Conservation (phyloP, 495 filamentous ascomycete species). For the Xylaria cubensis region DNA sequence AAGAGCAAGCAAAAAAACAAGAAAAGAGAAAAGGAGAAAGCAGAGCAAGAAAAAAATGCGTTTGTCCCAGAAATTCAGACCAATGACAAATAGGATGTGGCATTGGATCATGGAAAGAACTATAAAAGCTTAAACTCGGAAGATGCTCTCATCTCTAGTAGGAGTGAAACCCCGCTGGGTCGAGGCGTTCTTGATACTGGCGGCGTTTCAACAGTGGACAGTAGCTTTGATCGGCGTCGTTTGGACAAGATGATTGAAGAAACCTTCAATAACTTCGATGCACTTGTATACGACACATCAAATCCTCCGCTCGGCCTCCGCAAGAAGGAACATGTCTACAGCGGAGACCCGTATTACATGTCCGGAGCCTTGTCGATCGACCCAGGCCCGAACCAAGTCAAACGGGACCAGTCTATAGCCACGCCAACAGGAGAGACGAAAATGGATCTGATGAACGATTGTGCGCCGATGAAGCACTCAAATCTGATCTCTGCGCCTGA, state of each 20-base stretch:
- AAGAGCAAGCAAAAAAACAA: background rate
- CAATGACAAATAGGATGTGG: constrained; percentile 31
- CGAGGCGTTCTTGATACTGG: background rate
- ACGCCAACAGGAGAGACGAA: background rate
- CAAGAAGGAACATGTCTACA: background rate
- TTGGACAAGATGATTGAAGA: constrained; percentile 26
- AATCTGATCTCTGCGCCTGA: background rate
- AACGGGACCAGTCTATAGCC: background rate
- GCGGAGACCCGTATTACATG: constrained; percentile 1
- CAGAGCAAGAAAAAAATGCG: constrained; percentile 1
- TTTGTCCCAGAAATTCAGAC: background rate
- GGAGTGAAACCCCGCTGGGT: background rate
- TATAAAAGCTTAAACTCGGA: background rate
- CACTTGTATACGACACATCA: constrained; percentile 20
- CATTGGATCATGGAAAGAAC: constrained; percentile 18
- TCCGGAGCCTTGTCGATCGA: constrained; percentile 10
- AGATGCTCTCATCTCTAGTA: background rate
- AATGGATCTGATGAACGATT: background rate
- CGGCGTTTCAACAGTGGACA: too few species aligned
- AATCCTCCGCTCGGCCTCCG: background rate
- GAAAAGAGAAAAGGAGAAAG: too few species aligned
- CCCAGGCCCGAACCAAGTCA: background rate
- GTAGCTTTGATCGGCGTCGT: constrained; percentile 6
- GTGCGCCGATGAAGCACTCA: background rate
- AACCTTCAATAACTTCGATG: constrained; percentile 14